Evolutionary conservation across 192 early-diverging fungal genomes (phyloP).

Genomic region (Chytriomyces confervae): DNA sequence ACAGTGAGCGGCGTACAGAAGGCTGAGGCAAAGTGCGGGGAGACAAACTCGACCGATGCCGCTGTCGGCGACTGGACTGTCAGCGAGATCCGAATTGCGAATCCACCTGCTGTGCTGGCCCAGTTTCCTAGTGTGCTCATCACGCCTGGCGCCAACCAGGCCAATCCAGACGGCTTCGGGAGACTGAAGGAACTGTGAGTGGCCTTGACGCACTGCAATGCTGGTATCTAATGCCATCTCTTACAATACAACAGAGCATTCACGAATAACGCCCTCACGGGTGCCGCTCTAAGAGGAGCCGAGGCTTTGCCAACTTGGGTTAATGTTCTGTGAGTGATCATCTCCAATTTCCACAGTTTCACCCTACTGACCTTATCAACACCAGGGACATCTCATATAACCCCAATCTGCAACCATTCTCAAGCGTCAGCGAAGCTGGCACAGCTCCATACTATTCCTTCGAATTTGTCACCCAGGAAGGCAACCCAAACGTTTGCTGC

Average conservation of each 20-base stretch:
- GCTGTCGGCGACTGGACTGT: not conserved
- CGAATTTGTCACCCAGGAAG: not conserved
- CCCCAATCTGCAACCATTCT: slow-evolving; percentile 14
- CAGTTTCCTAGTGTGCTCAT: slow-evolving; percentile 12
- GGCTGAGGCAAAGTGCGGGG: slow-evolving; percentile 2
- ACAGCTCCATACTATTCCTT: slow-evolving; percentile 9
- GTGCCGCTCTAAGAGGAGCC: slow-evolving; percentile 1
- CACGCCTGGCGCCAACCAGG: not conserved
- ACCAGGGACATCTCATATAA: slow-evolving; percentile 33
- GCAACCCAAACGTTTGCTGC: slow-evolving; percentile 15
- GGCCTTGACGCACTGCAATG: not conserved
- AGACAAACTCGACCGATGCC: not conserved
- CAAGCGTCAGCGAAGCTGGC: not conserved
- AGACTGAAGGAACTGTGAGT: slow-evolving; percentile 8
- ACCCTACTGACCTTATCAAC: not conserved
- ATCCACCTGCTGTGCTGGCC: slow-evolving; percentile 6
- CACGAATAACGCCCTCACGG: slow-evolving; percentile 28
- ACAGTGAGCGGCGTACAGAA: not conserved
- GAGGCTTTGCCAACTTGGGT: slow-evolving; percentile 6
- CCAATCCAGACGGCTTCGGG: slow-evolving; percentile 15
- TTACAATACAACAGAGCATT: not conserved
- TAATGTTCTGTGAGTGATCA: not conserved
- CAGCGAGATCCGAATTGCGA: not conserved
- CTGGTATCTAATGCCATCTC: not conserved
- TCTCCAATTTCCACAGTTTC: not conserved